A percentile compares a stretch with the other conserved stretches of the same genome.
Evolutionary conservation across 768 basidiomycete genomes (phyloP).

Genomic region (Lentinula boryana): DNA sequence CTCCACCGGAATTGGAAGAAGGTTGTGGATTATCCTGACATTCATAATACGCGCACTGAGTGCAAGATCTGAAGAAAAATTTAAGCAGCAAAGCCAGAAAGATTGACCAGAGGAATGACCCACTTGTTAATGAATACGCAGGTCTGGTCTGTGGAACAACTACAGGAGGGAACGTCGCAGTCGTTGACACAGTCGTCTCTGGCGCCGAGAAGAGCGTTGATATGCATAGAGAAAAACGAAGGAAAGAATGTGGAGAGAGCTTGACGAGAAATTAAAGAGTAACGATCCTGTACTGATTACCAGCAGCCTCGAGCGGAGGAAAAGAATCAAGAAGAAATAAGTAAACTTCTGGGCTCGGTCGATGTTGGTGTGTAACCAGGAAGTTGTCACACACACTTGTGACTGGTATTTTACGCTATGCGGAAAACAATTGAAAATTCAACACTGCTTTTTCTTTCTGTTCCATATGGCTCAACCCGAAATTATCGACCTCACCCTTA

Average conservation of each 20-base stretch:
- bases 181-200: constrained; percentile 31
- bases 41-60: constrained; percentile 42
- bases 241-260: constrained; percentile 24
- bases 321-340: not conserved
- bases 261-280: constrained; percentile 14
- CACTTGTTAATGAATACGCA: constrained; percentile 62
- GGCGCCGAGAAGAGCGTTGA: constrained; percentile 34
- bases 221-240: constrained; percentile 21
- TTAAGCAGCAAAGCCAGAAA: not conserved
- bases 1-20: constrained; percentile 23
- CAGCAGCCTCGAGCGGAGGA: constrained; percentile 1
- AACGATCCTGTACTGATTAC: constrained; percentile 1
- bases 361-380: constrained; percentile 2
- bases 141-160: constrained; percentile 46
- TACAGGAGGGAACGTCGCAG: constrained; percentile 44
- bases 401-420: not conserved
- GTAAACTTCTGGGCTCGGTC: constrained; percentile 8
- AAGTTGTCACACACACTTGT: not conserved
- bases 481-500: not conserved
- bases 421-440: not conserved
- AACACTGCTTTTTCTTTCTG: not conserved
- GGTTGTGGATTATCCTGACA: constrained; percentile 29
- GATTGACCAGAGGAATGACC: constrained; percentile 13
- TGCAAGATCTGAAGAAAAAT: constrained; percentile 44
- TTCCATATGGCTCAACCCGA: not conserved